These are phyloP conservation scores for Globisporangium splendens DNA, from an alignment of 352 stramenopile genomes.

Conservation along the genomic window DNA sequence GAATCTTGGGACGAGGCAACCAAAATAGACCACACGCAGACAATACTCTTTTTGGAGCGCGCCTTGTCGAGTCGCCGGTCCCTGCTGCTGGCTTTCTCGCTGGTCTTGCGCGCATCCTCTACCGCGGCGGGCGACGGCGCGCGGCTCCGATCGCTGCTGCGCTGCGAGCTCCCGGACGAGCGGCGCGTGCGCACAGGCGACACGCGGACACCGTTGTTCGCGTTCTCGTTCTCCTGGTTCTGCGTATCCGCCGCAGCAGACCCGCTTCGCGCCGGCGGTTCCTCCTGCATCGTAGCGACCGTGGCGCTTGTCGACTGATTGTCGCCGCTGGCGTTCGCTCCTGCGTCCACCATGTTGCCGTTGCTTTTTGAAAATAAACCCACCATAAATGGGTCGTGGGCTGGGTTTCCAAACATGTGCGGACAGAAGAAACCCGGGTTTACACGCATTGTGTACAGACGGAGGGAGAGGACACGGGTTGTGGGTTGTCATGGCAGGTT, in stretches of 20 bases:
- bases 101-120: background rate
- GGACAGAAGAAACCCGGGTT: too few relatives aligned
- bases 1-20: background rate
- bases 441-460: too few relatives aligned
- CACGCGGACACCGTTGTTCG: slow-evolving; percentile 2
- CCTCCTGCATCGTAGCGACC: too few relatives aligned
- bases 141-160: background rate
- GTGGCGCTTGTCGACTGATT: too few relatives aligned
- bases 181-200: background rate
- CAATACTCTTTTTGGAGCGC: slow-evolving; percentile 4
- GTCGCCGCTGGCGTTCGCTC: too few relatives aligned
- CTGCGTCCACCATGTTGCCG: too few relatives aligned
- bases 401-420: too few relatives aligned
- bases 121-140: background rate
- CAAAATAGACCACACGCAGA: slow-evolving; percentile 6
- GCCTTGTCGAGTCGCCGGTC: background rate
- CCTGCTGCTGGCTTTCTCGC: background rate
- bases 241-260: background rate
- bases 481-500: too few relatives aligned
- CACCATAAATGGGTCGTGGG: too few relatives aligned
- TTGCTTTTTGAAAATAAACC: too few relatives aligned
- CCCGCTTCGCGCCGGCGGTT: too few relatives aligned
- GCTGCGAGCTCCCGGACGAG: slow-evolving; percentile 2
- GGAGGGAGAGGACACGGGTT: too few relatives aligned
- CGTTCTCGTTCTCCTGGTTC: background rate